These are phyloP conservation scores for Backusella australiensis DNA, from an alignment of 192 early-diverging fungal species.

Conservation along the genomic window DNA sequence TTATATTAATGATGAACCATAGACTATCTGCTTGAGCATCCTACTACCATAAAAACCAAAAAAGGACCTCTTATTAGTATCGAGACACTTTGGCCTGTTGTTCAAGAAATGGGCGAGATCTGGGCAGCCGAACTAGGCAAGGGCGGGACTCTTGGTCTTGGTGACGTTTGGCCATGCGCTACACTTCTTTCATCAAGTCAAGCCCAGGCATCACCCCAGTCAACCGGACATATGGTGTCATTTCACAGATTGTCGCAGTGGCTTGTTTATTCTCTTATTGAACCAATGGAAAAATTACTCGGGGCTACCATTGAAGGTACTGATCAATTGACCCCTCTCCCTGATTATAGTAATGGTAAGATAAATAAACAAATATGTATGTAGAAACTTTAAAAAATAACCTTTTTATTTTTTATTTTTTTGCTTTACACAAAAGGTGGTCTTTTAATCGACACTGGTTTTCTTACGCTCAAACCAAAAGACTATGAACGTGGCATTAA, in stretches of 20 bases:
- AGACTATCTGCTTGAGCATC: constrained; percentile 64
- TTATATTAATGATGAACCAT: background rate
- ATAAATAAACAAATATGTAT: constrained; percentile 22
- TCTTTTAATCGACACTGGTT: constrained; percentile 82
- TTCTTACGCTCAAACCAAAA: constrained; percentile 59
- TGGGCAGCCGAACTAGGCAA: constrained; percentile 77
- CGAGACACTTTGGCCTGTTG: constrained; percentile 74
- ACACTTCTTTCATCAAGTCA: constrained; percentile 15
- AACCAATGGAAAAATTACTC: constrained; percentile 60
- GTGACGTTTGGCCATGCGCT: constrained; percentile 38
- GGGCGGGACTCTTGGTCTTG: constrained; percentile 67
- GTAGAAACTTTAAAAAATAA: background rate
- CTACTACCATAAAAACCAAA: constrained; percentile 41
- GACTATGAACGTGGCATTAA: constrained; percentile 57
- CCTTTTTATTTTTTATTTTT: background rate
- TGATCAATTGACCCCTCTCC: constrained; percentile 79
- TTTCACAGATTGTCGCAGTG: constrained; percentile 96
- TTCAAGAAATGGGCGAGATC: constrained; percentile 74
- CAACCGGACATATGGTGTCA: constrained; percentile 54
- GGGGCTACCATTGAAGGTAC: constrained; percentile 55
- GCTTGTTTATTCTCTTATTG: constrained; percentile 91
- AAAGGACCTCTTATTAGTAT: constrained; percentile 49
- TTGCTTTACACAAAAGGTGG: constrained; percentile 53
- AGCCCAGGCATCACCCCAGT: background rate
- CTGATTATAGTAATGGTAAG: constrained; percentile 78